Percentiles rank a stretch among this genome's conserved stretches.
Conservation (phyloP, 306 rosid genomes). For the Gillenia trifoliata region DNA sequence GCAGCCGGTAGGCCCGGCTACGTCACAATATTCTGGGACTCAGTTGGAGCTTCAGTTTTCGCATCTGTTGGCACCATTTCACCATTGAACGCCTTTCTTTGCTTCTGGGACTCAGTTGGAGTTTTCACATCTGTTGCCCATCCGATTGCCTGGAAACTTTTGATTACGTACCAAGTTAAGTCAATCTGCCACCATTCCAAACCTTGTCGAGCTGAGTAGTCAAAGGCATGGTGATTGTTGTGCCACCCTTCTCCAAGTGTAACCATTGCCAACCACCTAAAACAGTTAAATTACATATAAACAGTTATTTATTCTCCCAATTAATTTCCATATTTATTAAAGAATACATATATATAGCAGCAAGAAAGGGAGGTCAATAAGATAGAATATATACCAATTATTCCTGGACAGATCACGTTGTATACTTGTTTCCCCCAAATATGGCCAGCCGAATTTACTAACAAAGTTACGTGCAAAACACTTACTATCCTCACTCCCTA, state of each 20-base stretch:
- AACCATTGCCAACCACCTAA: constrained; percentile 78
- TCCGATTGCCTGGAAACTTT: constrained; percentile 55
- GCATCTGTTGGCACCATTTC: background rate
- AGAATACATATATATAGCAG: background rate
- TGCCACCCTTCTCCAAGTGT: constrained; percentile 93
- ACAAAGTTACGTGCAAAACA: constrained; percentile 79
- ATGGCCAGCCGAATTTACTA: constrained; percentile 87
- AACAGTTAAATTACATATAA: background rate
- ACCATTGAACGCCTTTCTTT: background rate
- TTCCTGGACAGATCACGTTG: constrained; percentile 76
- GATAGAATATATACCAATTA: constrained; percentile 45
- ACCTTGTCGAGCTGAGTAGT: constrained; percentile 84
- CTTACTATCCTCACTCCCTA: constrained; percentile 74
- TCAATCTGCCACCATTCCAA: constrained; percentile 90
- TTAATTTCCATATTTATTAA: background rate
- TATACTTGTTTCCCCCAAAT: constrained; percentile 71
- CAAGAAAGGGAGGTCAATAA: background rate
- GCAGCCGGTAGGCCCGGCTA: background rate
- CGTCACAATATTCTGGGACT: background rate
- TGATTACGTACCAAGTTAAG: constrained; percentile 65
- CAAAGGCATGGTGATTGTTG: constrained; percentile 91
- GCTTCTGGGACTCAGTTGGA: constrained; percentile 53
- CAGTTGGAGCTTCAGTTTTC: background rate
- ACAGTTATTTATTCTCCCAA: too few relatives aligned
- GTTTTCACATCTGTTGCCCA: constrained; percentile 68